Evolutionary conservation across 1,284 basidiomycete genomes (phyloP).

Genomic region (Volvariella volvacea): DNA sequence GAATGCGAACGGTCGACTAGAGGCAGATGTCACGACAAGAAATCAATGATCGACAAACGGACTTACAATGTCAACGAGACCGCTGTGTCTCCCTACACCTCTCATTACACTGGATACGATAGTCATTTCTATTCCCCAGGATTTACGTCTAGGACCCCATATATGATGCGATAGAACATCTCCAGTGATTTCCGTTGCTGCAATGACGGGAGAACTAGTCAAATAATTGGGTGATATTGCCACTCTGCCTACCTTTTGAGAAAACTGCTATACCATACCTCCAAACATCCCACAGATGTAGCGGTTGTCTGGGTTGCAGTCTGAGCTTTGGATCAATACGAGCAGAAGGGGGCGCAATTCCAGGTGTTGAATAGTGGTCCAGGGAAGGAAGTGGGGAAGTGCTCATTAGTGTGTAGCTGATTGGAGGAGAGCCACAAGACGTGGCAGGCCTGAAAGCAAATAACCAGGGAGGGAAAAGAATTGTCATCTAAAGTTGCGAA

Average conservation of each 20-base stretch:
- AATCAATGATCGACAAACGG: background rate
- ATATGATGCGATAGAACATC: slow-evolving; percentile 70
- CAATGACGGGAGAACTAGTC: slow-evolving; percentile 4
- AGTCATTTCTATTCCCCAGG: slow-evolving; percentile 89
- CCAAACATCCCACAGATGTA: slow-evolving; percentile 64
- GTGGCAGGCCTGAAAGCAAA: slow-evolving; percentile 10
- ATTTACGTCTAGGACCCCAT: slow-evolving; percentile 77
- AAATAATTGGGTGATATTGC: background rate
- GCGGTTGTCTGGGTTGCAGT: slow-evolving; percentile 41
- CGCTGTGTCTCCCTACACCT: slow-evolving; percentile 77
- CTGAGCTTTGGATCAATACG: slow-evolving; percentile 61
- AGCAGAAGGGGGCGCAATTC: slow-evolving; percentile 59
- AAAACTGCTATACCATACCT: slow-evolving; percentile 59
- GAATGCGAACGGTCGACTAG: slow-evolving; percentile 67
- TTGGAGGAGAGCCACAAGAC: slow-evolving; percentile 10
- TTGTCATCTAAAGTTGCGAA: slow-evolving; percentile 11
- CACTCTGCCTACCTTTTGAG: slow-evolving; percentile 50
- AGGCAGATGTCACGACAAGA: slow-evolving; percentile 5
- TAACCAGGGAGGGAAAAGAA: slow-evolving; percentile 19
- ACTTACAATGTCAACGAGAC: slow-evolving; percentile 80
- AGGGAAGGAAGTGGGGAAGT: slow-evolving; percentile 31
- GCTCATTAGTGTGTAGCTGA: slow-evolving; percentile 11
- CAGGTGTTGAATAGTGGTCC: slow-evolving; percentile 60
- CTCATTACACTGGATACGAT: slow-evolving; percentile 81
- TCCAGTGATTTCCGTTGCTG: slow-evolving; percentile 61